Conservation (phyloP, 345 rosid species). For the Anastatica hierochuntica region DNA sequence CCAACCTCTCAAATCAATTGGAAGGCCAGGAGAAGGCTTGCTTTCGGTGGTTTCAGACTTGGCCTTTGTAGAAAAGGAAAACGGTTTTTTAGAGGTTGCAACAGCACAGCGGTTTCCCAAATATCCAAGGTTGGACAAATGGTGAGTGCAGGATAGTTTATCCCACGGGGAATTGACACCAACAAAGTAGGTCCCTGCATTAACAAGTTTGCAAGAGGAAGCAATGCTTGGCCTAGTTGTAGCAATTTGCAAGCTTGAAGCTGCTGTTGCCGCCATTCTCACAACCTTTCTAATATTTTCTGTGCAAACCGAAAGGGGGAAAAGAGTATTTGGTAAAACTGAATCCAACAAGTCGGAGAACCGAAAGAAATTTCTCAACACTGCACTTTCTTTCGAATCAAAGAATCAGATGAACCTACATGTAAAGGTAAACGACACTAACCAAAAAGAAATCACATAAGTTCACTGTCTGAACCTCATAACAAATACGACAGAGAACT, state of each 20-base stretch:
- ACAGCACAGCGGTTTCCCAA: slow-evolving; percentile 25
- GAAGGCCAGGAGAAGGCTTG: slow-evolving; percentile 50
- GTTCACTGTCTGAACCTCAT: neutral
- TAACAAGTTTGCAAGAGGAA: slow-evolving; percentile 33
- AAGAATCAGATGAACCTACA: too few species aligned
- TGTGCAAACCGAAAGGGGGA: neutral
- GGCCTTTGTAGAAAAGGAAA: slow-evolving; percentile 45
- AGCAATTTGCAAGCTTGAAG: slow-evolving; percentile 52
- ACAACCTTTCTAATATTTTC: slow-evolving; percentile 13
- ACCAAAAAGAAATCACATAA: neutral
- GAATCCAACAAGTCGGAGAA: too few species aligned
- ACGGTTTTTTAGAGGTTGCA: slow-evolving; percentile 29
- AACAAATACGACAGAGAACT: neutral
- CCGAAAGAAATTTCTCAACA: neutral
- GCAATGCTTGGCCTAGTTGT: slow-evolving; percentile 43
- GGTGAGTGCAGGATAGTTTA: slow-evolving; percentile 39
- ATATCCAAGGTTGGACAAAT: slow-evolving; percentile 37
- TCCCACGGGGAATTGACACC: slow-evolving; percentile 38
- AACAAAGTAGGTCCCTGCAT: slow-evolving; percentile 35
- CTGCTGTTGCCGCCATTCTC: slow-evolving; percentile 54
- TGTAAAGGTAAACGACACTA: too few species aligned
- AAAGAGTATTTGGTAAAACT: neutral
- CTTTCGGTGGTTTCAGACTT: slow-evolving; percentile 46
- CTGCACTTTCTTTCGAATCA: too few species aligned
- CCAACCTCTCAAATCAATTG: slow-evolving; percentile 77